phyloP scores from a whole-genome alignment of 805 yeast species.

The Danielia reshetovae region DNA sequence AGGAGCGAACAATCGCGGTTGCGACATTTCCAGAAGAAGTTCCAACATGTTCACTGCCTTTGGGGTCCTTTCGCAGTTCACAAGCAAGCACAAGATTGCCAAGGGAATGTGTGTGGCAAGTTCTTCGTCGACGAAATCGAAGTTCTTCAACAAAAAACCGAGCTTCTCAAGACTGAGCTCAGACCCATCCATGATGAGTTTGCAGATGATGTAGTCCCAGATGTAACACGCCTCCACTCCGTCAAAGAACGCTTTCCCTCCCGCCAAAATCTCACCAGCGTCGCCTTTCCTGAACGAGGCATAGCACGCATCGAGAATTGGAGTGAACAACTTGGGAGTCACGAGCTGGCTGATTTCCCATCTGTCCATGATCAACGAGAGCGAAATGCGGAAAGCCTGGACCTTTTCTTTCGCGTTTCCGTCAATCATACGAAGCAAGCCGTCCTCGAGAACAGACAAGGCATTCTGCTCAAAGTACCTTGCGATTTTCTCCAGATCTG shows the following conservation, averaged over 20 bases:
- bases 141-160: slow-evolving; percentile 56
- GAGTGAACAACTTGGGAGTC: slow-evolving; percentile 66
- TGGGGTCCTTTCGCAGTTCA: slow-evolving; percentile 13
- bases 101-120: slow-evolving; percentile 79
- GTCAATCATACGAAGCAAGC: slow-evolving; percentile 47
- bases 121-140: slow-evolving; percentile 83
- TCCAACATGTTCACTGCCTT: slow-evolving; percentile 41
- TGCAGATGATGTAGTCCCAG: slow-evolving; percentile 60
- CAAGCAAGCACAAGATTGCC: slow-evolving; percentile 48
- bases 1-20: slow-evolving; percentile 52
- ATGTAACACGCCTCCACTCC: slow-evolving; percentile 77
- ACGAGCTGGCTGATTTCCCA: slow-evolving; percentile 89
- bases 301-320: slow-evolving; percentile 53
- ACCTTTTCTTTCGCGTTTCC: slow-evolving; percentile 31
- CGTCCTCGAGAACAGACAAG: slow-evolving; percentile 43
- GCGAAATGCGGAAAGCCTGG: slow-evolving; percentile 58
- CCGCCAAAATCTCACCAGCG: slow-evolving; percentile 42
- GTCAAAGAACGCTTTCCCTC: slow-evolving; percentile 74
- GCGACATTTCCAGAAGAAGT: slow-evolving; percentile 49
- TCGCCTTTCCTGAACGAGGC: background rate
- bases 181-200: slow-evolving; percentile 32
- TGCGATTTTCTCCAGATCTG: slow-evolving; percentile 22
- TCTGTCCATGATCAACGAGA: slow-evolving; percentile 73
- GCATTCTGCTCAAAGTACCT: slow-evolving; percentile 64
- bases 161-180: slow-evolving; percentile 43